Percentiles rank a stretch among this genome's conserved stretches.
phyloP scores from a whole-genome alignment of 1,284 basidiomycete species.

The Coniferiporia weirii region DNA sequence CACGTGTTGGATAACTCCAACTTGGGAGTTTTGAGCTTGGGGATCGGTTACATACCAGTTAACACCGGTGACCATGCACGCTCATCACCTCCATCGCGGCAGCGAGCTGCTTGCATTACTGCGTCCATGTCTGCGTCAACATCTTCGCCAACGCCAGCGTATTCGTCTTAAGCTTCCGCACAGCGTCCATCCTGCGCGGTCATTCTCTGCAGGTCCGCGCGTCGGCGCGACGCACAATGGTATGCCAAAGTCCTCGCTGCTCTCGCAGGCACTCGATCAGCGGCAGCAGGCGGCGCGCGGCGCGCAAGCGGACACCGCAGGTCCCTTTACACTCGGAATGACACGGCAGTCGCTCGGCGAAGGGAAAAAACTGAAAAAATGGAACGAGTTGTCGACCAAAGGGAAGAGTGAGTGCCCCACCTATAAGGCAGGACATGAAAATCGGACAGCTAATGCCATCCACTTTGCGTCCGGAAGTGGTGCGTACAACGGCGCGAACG shows the following conservation, averaged over 20 bases:
- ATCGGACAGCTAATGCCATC: no score
- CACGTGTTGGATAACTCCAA: conserved; percentile 4
- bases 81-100: neutral
- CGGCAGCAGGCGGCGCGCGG: conserved; percentile 40
- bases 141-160: conserved; percentile 1
- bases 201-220: conserved; percentile 1
- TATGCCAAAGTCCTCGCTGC: conserved; percentile 44
- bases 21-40: neutral
- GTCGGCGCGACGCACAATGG: conserved; percentile 44
- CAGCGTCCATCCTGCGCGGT: neutral
- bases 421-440: neutral
- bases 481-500: conserved; percentile 73
- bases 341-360: conserved; percentile 48
- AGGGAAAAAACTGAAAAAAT: conserved; percentile 60
- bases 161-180: neutral
- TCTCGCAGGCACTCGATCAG: conserved; percentile 64
- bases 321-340: conserved; percentile 80
- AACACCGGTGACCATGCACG: conserved; percentile 6
- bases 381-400: conserved; percentile 75
- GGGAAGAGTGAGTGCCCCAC: conserved; percentile 69
- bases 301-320: conserved; percentile 51
- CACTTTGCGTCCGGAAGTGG: conserved; percentile 40
- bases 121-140: conserved; percentile 9
- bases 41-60: neutral
- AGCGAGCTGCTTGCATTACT: neutral